These are phyloP conservation scores for Scolecobasidium constrictum DNA, from an alignment of 2,329 filamentous ascomycete genomes.

Conservation along the genomic window DNA sequence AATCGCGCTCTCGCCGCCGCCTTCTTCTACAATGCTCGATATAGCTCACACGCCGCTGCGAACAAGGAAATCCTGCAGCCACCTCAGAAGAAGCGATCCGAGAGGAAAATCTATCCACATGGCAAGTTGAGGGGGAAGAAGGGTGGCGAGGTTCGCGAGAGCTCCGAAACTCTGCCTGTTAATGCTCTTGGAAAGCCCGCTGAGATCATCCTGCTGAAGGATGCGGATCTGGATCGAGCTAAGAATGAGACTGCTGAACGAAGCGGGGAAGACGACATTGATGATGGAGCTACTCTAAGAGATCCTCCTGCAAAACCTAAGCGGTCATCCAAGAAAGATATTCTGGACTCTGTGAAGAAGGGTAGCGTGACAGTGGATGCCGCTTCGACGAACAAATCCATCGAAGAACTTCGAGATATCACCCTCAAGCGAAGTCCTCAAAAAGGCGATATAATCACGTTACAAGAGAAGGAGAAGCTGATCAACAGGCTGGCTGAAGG, in stretches of 20 bases:
- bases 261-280: background rate
- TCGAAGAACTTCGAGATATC: conserved; percentile 1
- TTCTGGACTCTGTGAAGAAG: background rate
- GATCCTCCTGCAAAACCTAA: background rate
- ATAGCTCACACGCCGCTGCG: background rate
- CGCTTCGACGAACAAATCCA: background rate
- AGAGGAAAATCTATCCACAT: conserved; percentile 11
- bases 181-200: conserved; percentile 23
- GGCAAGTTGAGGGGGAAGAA: conserved; percentile 17
- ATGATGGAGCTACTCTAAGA: too few species aligned
- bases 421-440: background rate
- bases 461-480: background rate
- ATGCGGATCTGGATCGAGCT: conserved; percentile 17
- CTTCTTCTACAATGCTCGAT: background rate
- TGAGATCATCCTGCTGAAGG: conserved; percentile 24
- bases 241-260: background rate
- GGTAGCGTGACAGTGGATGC: background rate
- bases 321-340: background rate
- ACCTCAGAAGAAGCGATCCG: background rate
- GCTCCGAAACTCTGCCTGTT: conserved; percentile 18
- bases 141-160: conserved; percentile 16
- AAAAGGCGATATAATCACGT: background rate
- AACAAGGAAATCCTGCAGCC: background rate
- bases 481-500: background rate
- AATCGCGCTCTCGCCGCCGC: conserved; percentile 5